Conservation (phyloP, 2,329 filamentous ascomycete genomes). For the Xylaria sp. region DNA sequence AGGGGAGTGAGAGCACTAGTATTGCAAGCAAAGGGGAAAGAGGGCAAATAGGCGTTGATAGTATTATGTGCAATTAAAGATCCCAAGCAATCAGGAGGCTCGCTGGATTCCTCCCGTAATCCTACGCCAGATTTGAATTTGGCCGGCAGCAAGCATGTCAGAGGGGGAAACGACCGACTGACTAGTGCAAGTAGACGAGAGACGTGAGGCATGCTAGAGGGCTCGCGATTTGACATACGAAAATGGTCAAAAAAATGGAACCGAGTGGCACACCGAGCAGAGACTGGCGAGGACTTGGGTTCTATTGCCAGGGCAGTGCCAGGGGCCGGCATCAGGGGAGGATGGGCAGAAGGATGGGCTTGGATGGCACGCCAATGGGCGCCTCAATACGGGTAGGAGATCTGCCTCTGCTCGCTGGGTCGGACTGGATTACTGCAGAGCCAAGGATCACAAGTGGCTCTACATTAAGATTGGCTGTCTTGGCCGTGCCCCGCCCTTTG, state of each 20-base stretch:
- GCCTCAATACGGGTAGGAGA: constrained; percentile 26
- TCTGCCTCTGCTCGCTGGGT: constrained; percentile 24
- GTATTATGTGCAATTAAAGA: constrained; percentile 7
- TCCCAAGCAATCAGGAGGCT: constrained; percentile 21
- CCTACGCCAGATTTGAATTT: constrained; percentile 23
- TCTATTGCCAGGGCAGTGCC: constrained; percentile 10
- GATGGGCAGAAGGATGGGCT: neutral
- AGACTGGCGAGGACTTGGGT: neutral
- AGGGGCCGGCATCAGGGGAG: constrained; percentile 17
- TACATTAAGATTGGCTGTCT: constrained; percentile 37
- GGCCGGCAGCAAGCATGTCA: constrained; percentile 26
- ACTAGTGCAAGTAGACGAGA: neutral
- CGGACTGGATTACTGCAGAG: neutral
- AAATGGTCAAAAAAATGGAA: constrained; percentile 34
- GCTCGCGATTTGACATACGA: constrained; percentile 24
- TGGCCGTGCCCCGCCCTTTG: constrained; percentile 18
- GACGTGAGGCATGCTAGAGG: neutral
- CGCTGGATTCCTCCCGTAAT: constrained; percentile 5
- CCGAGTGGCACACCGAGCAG: constrained; percentile 36
- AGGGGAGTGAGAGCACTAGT: neutral
- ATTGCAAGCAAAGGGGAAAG: neutral
- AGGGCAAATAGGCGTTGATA: too few relatives aligned
- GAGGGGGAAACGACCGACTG: constrained; percentile 1
- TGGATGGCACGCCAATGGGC: neutral
- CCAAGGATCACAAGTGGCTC: constrained; percentile 31